phyloP scores from a whole-genome alignment of 345 rosid species.

The Salix brachista region DNA sequence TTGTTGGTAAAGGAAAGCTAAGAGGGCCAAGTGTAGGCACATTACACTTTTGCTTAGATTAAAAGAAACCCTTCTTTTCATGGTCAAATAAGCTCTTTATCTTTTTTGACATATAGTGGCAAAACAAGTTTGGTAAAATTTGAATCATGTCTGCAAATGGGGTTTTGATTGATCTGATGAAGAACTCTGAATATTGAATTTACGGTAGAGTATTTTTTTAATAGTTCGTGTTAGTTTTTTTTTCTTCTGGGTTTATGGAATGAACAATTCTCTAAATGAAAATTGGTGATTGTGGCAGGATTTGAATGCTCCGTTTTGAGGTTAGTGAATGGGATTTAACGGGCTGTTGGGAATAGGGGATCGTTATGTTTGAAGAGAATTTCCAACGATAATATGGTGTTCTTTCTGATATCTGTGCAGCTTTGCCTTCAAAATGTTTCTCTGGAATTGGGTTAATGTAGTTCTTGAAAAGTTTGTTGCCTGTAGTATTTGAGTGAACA shows the following conservation, averaged over 20 bases:
- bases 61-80: not conserved
- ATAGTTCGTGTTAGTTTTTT: not conserved
- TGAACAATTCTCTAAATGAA: not conserved
- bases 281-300: slow-evolving; percentile 29
- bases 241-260: not conserved
- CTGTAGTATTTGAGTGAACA: slow-evolving; percentile 18
- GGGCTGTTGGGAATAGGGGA: slow-evolving; percentile 19
- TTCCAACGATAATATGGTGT: slow-evolving; percentile 11
- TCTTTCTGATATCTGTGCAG: slow-evolving; percentile 15
- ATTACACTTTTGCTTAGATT: not conserved
- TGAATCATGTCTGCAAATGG: not conserved
- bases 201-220: not conserved
- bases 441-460: slow-evolving; percentile 40
- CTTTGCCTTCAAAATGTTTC: slow-evolving; percentile 19
- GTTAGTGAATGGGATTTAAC: slow-evolving; percentile 5
- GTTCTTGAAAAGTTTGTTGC: not conserved
- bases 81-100: not conserved
- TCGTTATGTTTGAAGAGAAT: slow-evolving; percentile 30
- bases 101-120: not conserved
- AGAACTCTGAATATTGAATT: not conserved
- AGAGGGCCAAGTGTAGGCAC: not conserved
- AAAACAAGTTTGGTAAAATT: not conserved
- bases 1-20: not conserved
- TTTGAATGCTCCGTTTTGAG: slow-evolving; percentile 27
- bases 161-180: not conserved